Base-by-base conservation (phyloP, 805 yeast genomes). In the Millerozyma miso region DNA sequence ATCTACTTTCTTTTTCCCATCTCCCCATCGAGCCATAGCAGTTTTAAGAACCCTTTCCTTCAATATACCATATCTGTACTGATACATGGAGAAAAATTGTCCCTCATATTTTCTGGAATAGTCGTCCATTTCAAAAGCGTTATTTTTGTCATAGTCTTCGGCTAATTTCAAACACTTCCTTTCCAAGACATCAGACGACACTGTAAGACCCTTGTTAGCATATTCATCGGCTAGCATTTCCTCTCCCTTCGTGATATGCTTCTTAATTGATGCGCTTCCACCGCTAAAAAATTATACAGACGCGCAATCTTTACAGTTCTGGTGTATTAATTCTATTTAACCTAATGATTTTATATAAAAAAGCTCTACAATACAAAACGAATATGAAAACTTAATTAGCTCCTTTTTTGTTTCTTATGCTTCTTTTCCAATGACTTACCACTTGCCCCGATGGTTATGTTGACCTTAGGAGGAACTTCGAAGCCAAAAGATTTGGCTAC, bases 401-500 rank as follows among this genome's bases (percentile, higher is more conserved):
- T 56, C 49, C 69, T 59, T 50, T 53, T 67, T 51, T 70, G 74
- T 54, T 71, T 69, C 57, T 71, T 67, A 52, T 69, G 74, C 62
- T 69, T 71, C 56, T 67, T 71, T 49, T 71, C 76, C 44, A 70
- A 58, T 8, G 83, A 72, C 63, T 83, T 80, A 10, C 90, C 91
- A 62, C 96, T 86, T 38, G 96, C 88, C 18, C 98, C 98, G 54
- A 93, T 89, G 33, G 96, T 83, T 50, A 93, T 89, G 60, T 93
- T 93, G 42, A 93, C 99, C 71, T 89, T 89, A 50, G 99, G 99
- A 38, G 99, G 98, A 19, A 88, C 83, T 32, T 83, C 81, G 69
- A 93, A 93, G 7, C 99, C 99, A 64, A 87, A 93, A 12, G 96
- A 85, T 63, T 84, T 87, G 42, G 97, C 99, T 23, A 93, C 97